Percentiles rank a stretch among this genome's conserved stretches.
Conservation (phyloP, 1,284 basidiomycete species). For the Ceratorhiza oryzae-sativae region DNA sequence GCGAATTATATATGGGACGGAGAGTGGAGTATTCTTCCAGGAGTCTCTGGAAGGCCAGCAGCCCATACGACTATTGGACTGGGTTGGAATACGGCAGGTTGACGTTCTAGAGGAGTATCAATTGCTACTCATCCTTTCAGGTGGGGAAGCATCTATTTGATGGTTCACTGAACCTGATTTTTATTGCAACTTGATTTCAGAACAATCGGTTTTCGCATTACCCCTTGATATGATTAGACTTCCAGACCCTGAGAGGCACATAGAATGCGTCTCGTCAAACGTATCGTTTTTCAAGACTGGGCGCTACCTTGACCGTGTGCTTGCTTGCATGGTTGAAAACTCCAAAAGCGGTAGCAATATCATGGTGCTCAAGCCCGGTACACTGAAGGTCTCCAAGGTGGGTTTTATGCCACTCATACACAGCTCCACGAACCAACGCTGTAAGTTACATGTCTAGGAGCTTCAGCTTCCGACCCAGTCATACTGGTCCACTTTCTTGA, state of each 20-base stretch:
- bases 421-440: conserved; percentile 9
- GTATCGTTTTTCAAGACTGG: too few relatives aligned
- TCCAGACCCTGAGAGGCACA: too few relatives aligned
- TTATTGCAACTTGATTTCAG: conserved; percentile 53
- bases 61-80: too few relatives aligned
- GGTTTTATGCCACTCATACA: background rate
- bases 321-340: conserved; percentile 55
- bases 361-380: conserved; percentile 97
- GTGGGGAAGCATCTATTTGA: conserved; percentile 53
- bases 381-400: conserved; percentile 91
- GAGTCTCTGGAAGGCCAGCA: too few relatives aligned
- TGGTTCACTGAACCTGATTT: conserved; percentile 1
- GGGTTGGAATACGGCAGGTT: too few relatives aligned
- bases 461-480: conserved; percentile 99
- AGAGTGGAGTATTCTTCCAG: too few relatives aligned
- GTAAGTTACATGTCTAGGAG: conserved; percentile 62
- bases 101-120: conserved; percentile 53
- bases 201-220: conserved; percentile 63
- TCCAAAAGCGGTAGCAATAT: conserved; percentile 94
- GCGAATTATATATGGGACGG: too few relatives aligned
- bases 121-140: conserved; percentile 91
- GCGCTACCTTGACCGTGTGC: too few relatives aligned
- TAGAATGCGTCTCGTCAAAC: too few relatives aligned
- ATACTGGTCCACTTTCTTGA: conserved; percentile 95
- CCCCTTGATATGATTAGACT: too few relatives aligned